Evolutionary conservation across 140 eudicot genomes (phyloP).

Genomic region (Artemisia princeps): DNA sequence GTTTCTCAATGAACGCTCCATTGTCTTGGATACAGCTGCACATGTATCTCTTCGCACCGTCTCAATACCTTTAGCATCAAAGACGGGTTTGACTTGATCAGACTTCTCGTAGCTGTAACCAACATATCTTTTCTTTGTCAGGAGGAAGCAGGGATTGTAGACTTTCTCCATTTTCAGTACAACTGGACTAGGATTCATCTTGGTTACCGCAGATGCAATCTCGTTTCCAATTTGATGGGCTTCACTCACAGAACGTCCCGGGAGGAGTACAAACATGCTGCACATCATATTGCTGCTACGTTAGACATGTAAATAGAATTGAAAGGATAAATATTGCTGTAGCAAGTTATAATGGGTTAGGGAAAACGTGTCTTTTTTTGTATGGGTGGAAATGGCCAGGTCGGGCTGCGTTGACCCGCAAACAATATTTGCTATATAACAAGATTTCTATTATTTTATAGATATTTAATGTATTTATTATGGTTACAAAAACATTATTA

Average conservation of each 20-base stretch:
- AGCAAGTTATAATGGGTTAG: too few species aligned
- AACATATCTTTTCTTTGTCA: conserved; percentile 90
- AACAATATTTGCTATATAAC: too few species aligned
- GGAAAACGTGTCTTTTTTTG: too few species aligned
- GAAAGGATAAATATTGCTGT: too few species aligned
- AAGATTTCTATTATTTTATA: too few species aligned
- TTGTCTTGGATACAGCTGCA: conserved; percentile 78
- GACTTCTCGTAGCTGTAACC: conserved; percentile 89
- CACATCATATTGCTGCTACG: conserved; percentile 13
- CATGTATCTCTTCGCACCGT: conserved; percentile 95
- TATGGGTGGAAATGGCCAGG: too few species aligned
- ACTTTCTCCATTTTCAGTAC: conserved; percentile 90
- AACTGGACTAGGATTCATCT: conserved; percentile 88
- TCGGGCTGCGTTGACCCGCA: too few species aligned
- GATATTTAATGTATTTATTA: not conserved
- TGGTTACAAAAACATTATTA: not conserved
- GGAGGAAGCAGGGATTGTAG: conserved; percentile 84
- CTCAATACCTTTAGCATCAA: conserved; percentile 98
- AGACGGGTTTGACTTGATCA: conserved; percentile 60
- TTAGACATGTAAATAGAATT: not conserved
- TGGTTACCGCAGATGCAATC: conserved; percentile 67
- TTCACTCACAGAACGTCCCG: conserved; percentile 73
- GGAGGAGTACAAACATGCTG: conserved; percentile 93
- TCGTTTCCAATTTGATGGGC: conserved; percentile 72
- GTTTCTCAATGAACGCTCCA: conserved; percentile 77